Percentiles rank a stretch among this genome's conserved stretches.
Evolutionary conservation across 352 stramenopile species (phyloP).

Genomic region (Pythium graminicola): DNA sequence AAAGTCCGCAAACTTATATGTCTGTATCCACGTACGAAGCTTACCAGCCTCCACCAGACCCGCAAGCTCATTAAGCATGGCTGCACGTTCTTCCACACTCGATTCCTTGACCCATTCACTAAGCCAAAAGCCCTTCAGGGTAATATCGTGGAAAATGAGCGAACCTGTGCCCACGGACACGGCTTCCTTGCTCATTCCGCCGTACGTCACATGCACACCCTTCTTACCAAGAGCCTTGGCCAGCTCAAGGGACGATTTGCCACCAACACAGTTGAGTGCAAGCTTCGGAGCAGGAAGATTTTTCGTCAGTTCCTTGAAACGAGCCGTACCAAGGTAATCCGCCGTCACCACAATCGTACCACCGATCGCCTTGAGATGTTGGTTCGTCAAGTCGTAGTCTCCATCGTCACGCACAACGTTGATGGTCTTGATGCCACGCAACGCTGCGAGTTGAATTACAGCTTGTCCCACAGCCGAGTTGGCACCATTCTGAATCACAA

Average conservation of each 20-base stretch:
- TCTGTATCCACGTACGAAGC: conserved; percentile 79
- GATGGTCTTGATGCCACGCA: conserved; percentile 86
- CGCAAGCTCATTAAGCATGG: conserved; percentile 67
- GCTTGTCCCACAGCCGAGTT: conserved; percentile 84
- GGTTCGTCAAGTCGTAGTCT: conserved; percentile 68
- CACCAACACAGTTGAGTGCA: conserved; percentile 75
- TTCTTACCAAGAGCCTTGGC: conserved; percentile 67
- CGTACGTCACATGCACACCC: conserved; percentile 76
- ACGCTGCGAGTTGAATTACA: conserved; percentile 82
- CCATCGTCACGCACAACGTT: conserved; percentile 84
- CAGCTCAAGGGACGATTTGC: conserved; percentile 59
- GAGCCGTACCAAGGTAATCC: conserved; percentile 69
- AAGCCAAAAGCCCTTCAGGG: conserved; percentile 83
- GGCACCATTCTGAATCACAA: conserved; percentile 88
- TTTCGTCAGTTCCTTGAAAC: conserved; percentile 79
- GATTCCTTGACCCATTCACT: conserved; percentile 76
- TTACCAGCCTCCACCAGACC: conserved; percentile 62
- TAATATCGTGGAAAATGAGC: conserved; percentile 86
- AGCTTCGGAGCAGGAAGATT: conserved; percentile 83
- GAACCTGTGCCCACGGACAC: conserved; percentile 58
- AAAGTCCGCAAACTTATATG: conserved; percentile 83
- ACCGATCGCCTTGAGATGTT: conserved; percentile 75
- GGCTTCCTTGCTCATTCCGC: conserved; percentile 70
- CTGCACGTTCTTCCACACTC: conserved; percentile 47
- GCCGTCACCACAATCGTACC: conserved; percentile 65